Percentiles rank a stretch among this genome's conserved stretches.
These are phyloP conservation scores for Colletotrichum theobromicola DNA, from an alignment of 2,329 filamentous ascomycete species.

Conservation along the genomic window DNA sequence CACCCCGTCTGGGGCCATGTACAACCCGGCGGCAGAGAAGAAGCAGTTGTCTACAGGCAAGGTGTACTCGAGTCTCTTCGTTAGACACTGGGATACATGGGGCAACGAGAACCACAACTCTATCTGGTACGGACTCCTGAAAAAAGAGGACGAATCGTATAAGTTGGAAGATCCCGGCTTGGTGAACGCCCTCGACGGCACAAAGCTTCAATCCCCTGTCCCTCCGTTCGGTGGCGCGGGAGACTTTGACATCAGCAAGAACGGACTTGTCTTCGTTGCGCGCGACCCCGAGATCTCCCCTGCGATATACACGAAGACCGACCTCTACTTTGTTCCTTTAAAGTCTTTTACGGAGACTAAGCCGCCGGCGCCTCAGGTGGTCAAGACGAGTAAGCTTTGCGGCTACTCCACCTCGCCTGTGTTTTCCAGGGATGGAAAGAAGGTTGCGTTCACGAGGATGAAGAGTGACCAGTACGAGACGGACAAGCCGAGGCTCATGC, in stretches of 20 bases:
- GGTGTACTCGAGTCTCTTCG: slow-evolving; percentile 77
- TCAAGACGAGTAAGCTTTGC: slow-evolving; percentile 61
- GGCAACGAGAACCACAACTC: slow-evolving; percentile 71
- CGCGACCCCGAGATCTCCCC: slow-evolving; percentile 75
- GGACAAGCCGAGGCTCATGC: slow-evolving; percentile 73
- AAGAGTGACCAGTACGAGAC: slow-evolving; percentile 77
- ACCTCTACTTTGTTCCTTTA: slow-evolving; percentile 77
- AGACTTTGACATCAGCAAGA: slow-evolving; percentile 77
- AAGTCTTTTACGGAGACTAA: slow-evolving; percentile 61
- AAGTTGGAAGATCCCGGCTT: slow-evolving; percentile 50
- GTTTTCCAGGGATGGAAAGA: slow-evolving; percentile 76
- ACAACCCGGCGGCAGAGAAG: slow-evolving; percentile 66
- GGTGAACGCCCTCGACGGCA: slow-evolving; percentile 68
- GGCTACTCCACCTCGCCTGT: slow-evolving; percentile 71
- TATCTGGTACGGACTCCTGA: slow-evolving; percentile 74
- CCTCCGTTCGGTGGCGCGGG: slow-evolving; percentile 78
- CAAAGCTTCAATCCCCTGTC: slow-evolving; percentile 68
- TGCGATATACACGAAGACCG: slow-evolving; percentile 80
- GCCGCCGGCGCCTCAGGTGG: slow-evolving; percentile 55
- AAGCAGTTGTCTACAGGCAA: slow-evolving; percentile 68
- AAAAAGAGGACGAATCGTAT: slow-evolving; percentile 45
- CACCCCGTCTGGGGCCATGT: slow-evolving; percentile 71
- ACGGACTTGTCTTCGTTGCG: slow-evolving; percentile 74
- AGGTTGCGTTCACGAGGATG: slow-evolving; percentile 82
- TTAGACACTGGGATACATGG: slow-evolving; percentile 85